These are phyloP conservation scores for Harringtonia lauricola DNA, from an alignment of 2,329 filamentous ascomycete species.

Conservation along the genomic window DNA sequence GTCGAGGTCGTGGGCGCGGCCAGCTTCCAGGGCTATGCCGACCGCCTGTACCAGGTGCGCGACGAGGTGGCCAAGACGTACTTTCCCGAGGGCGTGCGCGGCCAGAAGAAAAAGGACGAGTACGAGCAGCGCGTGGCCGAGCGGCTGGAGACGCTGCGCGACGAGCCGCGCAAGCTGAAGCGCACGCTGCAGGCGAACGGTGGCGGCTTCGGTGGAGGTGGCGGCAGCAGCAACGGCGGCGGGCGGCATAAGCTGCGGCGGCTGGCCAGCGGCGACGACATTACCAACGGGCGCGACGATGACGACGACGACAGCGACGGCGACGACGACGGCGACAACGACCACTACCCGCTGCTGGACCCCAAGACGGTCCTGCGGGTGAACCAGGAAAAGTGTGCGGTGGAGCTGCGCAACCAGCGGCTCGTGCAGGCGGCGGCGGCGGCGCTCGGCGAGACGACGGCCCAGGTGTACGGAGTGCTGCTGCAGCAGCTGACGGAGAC, in stretches of 20 bases:
- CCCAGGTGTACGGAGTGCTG: slow-evolving; percentile 65
- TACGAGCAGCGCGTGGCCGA: slow-evolving; percentile 45
- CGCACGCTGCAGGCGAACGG: slow-evolving; percentile 34
- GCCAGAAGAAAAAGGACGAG: slow-evolving; percentile 55
- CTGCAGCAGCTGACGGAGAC: slow-evolving; percentile 61
- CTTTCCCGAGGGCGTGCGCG: slow-evolving; percentile 42
- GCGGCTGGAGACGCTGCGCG: slow-evolving; percentile 40
- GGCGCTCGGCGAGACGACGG: slow-evolving; percentile 61
- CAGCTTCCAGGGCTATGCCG: slow-evolving; percentile 50
- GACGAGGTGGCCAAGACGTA: slow-evolving; percentile 45
- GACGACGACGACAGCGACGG: slow-evolving; percentile 29
- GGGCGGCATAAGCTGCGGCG: slow-evolving; percentile 40
- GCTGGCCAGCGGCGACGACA: slow-evolving; percentile 38
- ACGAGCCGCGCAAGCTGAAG: slow-evolving; percentile 39
- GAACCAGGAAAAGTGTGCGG: slow-evolving; percentile 75
- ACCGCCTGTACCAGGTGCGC: slow-evolving; percentile 50
- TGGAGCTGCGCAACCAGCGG: slow-evolving; percentile 69
- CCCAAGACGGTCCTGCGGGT: slow-evolving; percentile 63
- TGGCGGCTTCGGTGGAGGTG: too few species aligned
- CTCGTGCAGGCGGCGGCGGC: slow-evolving; percentile 64
- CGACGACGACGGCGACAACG: slow-evolving; percentile 27
- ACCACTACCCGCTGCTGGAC: slow-evolving; percentile 30
- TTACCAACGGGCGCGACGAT: slow-evolving; percentile 24
- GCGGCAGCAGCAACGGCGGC: too few species aligned
- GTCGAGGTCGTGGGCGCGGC: slow-evolving; percentile 50